These are phyloP conservation scores for Penicillium rolfsii DNA, from an alignment of 2,329 filamentous ascomycete genomes.

Conservation along the genomic window DNA sequence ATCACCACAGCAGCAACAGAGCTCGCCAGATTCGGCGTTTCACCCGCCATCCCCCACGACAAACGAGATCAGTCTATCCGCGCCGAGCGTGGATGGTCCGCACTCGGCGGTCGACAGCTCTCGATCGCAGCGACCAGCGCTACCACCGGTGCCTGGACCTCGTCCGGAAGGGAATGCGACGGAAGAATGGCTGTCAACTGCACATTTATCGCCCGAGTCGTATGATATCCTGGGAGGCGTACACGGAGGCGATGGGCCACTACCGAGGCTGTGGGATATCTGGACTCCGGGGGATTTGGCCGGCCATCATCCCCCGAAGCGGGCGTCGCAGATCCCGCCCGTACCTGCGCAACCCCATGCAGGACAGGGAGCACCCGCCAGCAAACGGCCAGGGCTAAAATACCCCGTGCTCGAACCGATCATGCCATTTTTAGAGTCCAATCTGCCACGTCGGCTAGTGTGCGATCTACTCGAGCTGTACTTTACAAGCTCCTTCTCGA, in stretches of 20 bases:
- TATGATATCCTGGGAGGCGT: constrained; percentile 36
- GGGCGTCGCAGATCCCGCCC: constrained; percentile 37
- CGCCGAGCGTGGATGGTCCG: constrained; percentile 36
- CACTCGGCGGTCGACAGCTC: constrained; percentile 29
- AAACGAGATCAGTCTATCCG: constrained; percentile 35
- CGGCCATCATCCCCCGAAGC: constrained; percentile 39
- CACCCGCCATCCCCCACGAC: constrained; percentile 35
- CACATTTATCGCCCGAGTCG: constrained; percentile 39
- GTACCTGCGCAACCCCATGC: constrained; percentile 59
- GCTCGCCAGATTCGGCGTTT: constrained; percentile 31
- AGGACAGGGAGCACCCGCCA: constrained; percentile 56
- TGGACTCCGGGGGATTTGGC: constrained; percentile 38
- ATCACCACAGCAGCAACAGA: constrained; percentile 28
- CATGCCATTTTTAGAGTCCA: constrained; percentile 75
- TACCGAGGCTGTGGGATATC: constrained; percentile 36
- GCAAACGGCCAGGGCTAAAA: constrained; percentile 54
- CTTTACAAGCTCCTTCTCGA: constrained; percentile 85
- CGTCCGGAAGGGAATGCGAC: constrained; percentile 31
- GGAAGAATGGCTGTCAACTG: constrained; percentile 40
- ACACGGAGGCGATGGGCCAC: constrained; percentile 32
- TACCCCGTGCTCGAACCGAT: constrained; percentile 86
- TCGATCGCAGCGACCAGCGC: constrained; percentile 23
- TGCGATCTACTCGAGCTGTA: constrained; percentile 90
- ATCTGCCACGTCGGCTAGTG: constrained; percentile 76
- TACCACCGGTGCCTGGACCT: neutral